These are phyloP conservation scores for Cylindrotheca fusiformis DNA, from an alignment of 108 stramenopile genomes.

Conservation along the genomic window DNA sequence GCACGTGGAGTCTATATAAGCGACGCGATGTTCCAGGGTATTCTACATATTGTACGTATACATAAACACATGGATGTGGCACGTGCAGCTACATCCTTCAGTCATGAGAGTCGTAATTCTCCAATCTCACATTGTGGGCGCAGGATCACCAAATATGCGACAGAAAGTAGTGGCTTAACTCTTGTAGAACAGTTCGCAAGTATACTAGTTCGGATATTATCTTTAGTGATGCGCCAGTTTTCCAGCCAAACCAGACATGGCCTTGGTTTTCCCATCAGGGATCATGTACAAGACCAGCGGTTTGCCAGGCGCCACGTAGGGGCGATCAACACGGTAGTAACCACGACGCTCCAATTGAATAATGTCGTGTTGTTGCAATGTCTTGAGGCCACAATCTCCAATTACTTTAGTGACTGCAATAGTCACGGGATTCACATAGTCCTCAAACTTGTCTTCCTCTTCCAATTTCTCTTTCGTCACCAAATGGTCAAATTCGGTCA, in stretches of 20 bases:
- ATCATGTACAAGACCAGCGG: constrained; percentile 92
- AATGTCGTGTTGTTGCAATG: constrained; percentile 82
- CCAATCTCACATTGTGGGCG: too few relatives aligned
- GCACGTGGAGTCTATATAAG: too few relatives aligned
- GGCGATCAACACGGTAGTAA: constrained; percentile 90
- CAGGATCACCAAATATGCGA: too few relatives aligned
- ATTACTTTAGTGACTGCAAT: constrained; percentile 77
- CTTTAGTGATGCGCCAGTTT: constrained; percentile 87
- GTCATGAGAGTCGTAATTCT: too few relatives aligned
- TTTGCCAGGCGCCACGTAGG: constrained; percentile 81
- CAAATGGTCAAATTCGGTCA: constrained; percentile 97
- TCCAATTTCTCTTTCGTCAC: constrained; percentile 94
- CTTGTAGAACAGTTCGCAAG: too few relatives aligned
- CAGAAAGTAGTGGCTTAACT: too few relatives aligned
- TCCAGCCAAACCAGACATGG: constrained; percentile 90
- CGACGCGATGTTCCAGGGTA: too few relatives aligned
- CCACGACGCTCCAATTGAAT: constrained; percentile 98
- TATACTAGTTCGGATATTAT: too few relatives aligned
- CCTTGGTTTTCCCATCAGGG: constrained; percentile 96
- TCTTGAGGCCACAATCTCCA: constrained; percentile 82
- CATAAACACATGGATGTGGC: too few relatives aligned
- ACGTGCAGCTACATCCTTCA: too few relatives aligned
- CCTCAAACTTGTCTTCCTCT: constrained; percentile 95
- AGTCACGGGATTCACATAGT: constrained; percentile 90
- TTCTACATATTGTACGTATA: too few relatives aligned